Evolutionary conservation across 2,329 filamentous ascomycete species (phyloP).

Genomic region (Diaporthe batatas): DNA sequence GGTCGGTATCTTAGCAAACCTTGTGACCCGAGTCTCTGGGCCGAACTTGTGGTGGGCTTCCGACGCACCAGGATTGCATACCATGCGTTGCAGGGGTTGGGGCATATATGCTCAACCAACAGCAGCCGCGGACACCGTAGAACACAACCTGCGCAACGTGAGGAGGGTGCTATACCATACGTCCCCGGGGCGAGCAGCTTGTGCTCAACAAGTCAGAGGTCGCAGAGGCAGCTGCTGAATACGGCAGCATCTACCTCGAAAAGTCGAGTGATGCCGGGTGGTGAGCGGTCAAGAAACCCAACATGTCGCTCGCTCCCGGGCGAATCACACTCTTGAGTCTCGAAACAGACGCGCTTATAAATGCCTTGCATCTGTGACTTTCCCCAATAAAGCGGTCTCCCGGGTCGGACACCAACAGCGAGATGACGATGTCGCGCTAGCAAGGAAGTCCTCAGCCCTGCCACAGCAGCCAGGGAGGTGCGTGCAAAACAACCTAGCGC

Average conservation of each 20-base stretch:
- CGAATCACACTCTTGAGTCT: slow-evolving; percentile 34
- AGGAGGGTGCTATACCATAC: not conserved
- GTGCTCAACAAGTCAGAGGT: not conserved
- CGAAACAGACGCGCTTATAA: slow-evolving; percentile 30
- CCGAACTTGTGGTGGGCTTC: slow-evolving; percentile 10
- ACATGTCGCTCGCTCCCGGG: slow-evolving; percentile 30
- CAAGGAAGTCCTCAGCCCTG: slow-evolving; percentile 37
- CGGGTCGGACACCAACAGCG: slow-evolving; percentile 20
- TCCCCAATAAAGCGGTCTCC: slow-evolving; percentile 31
- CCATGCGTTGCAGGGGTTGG: slow-evolving; percentile 7
- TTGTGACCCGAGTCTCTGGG: slow-evolving; percentile 35
- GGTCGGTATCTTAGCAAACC: slow-evolving; percentile 36
- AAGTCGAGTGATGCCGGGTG: slow-evolving; percentile 20
- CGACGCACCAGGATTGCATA: slow-evolving; percentile 11
- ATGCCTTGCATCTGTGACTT: slow-evolving; percentile 25
- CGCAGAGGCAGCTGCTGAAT: slow-evolving; percentile 1
- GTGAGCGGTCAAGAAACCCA: slow-evolving; percentile 24
- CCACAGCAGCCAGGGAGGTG: slow-evolving; percentile 29
- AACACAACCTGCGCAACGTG: not conserved
- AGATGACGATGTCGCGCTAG: slow-evolving; percentile 31
- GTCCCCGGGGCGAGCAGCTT: not conserved
- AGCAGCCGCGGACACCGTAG: slow-evolving; percentile 2
- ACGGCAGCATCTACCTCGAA: not conserved
- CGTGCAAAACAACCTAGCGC: slow-evolving; percentile 33
- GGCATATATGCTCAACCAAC: slow-evolving; percentile 23